Percentiles rank a stretch among this genome's conserved stretches.
Conservation (phyloP, 169 alveolate species). For the Babesia gibsoni region DNA sequence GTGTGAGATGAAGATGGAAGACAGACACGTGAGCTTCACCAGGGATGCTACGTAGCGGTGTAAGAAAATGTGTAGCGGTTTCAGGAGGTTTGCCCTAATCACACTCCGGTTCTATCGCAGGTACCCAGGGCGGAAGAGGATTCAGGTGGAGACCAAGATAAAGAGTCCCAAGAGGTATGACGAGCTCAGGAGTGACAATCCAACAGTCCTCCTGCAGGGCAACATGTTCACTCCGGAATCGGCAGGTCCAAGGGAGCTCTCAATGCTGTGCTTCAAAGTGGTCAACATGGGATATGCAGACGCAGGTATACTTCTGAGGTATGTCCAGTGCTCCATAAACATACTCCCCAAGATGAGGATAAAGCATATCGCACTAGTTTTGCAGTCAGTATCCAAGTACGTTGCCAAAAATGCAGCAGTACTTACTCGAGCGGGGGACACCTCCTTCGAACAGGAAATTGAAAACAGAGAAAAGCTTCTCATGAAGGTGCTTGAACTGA, state of each 20-base stretch:
- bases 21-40: too few relatives aligned
- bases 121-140: slow-evolving; percentile 43
- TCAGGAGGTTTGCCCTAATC: background rate
- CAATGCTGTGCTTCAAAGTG: slow-evolving; percentile 57
- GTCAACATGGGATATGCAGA: slow-evolving; percentile 62
- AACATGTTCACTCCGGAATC: slow-evolving; percentile 63
- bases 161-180: slow-evolving; percentile 33
- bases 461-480: slow-evolving; percentile 17
- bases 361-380: slow-evolving; percentile 52
- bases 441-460: slow-evolving; percentile 7
- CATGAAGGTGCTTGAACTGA: slow-evolving; percentile 20
- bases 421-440: background rate
- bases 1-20: too few relatives aligned
- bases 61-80: background rate
- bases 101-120: slow-evolving; percentile 35
- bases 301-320: slow-evolving; percentile 24
- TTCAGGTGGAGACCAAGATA: slow-evolving; percentile 35
- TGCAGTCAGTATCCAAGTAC: slow-evolving; percentile 51
- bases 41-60: too few relatives aligned
- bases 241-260: slow-evolving; percentile 52
- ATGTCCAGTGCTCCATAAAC: slow-evolving; percentile 32
- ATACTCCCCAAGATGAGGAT: slow-evolving; percentile 11
- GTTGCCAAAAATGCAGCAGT: slow-evolving; percentile 1
- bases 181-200: slow-evolving; percentile 29
- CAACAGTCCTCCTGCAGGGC: slow-evolving; percentile 38